Evolutionary conservation across 192 early-diverging fungal genomes (phyloP).

Genomic region (Bifiguratus adelaidae): DNA sequence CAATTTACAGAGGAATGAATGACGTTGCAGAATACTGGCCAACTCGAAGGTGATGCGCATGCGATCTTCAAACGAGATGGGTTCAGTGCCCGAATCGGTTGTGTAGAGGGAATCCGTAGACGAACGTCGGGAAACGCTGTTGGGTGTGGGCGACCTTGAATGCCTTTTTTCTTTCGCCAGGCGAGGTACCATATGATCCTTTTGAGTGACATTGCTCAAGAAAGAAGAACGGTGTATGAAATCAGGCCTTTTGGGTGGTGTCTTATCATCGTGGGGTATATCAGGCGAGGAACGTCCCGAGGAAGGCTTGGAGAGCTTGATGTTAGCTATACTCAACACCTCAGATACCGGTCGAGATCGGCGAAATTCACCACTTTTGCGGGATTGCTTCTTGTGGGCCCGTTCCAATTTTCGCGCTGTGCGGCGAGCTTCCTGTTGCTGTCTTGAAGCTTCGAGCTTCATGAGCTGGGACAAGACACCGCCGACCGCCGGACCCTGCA

Average conservation of each 20-base stretch:
- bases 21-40: conserved; percentile 57
- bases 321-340: neutral
- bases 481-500: no score
- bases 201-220: neutral
- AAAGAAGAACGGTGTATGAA: neutral
- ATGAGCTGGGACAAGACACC: conserved; percentile 15
- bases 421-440: neutral
- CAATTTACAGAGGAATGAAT: conserved; percentile 49
- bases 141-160: conserved; percentile 4
- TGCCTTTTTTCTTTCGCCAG: conserved; percentile 15
- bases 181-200: conserved; percentile 5
- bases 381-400: neutral
- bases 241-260: neutral
- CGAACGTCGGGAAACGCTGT: conserved; percentile 14
- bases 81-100: conserved; percentile 15
- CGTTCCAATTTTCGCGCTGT: neutral
- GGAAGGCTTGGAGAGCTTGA: neutral
- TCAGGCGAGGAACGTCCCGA: neutral
- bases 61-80: conserved; percentile 31
- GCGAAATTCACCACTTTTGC: neutral
- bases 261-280: conserved; percentile 5
- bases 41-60: conserved; percentile 43
- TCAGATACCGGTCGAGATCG: neutral
- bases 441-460: conserved; percentile 16
- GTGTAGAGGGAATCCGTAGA: conserved; percentile 18